Percentiles rank a stretch among this genome's conserved stretches.
Conservation (phyloP, 805 yeast genomes). For the Myxozyma mucilagina region DNA sequence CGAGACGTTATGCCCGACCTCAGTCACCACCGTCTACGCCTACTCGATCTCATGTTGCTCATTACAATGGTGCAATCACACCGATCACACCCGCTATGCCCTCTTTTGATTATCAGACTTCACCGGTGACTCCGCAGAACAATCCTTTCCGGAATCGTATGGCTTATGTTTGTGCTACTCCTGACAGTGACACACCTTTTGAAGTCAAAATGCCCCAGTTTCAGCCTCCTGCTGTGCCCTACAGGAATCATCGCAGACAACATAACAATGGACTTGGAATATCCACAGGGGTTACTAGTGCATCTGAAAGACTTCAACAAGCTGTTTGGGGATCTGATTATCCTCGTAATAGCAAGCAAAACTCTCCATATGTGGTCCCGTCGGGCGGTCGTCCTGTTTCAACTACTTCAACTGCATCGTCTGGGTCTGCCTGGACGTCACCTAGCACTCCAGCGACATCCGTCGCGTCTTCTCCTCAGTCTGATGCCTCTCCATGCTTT, state of each 20-base stretch:
- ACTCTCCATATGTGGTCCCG: neutral
- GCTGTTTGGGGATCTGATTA: constrained; percentile 4
- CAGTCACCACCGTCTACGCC: constrained; percentile 12
- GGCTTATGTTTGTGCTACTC: constrained; percentile 16
- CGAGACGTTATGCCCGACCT: neutral
- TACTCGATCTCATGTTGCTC: constrained; percentile 7
- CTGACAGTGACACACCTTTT: constrained; percentile 8
- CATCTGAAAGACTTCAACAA: constrained; percentile 22
- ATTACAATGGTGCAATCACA: constrained; percentile 8
- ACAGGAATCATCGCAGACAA: neutral
- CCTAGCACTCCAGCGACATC: constrained; percentile 25
- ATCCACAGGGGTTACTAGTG: constrained; percentile 9
- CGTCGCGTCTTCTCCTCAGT: constrained; percentile 18
- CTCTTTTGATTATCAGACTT: neutral
- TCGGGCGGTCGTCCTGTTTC: constrained; percentile 2
- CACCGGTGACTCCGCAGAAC: constrained; percentile 2
- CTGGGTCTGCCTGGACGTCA: constrained; percentile 2
- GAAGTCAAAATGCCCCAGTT: constrained; percentile 12
- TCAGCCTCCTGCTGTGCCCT: constrained; percentile 3
- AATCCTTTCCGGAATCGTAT: constrained; percentile 29
- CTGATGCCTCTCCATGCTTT: constrained; percentile 1
- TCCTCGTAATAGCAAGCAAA: neutral
- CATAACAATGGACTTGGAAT: constrained; percentile 22
- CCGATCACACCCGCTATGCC: constrained; percentile 19
- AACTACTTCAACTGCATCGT: constrained; percentile 6